Conservation (phyloP, 176 grass and related monocot genomes). For the Saccharum spontaneum region DNA sequence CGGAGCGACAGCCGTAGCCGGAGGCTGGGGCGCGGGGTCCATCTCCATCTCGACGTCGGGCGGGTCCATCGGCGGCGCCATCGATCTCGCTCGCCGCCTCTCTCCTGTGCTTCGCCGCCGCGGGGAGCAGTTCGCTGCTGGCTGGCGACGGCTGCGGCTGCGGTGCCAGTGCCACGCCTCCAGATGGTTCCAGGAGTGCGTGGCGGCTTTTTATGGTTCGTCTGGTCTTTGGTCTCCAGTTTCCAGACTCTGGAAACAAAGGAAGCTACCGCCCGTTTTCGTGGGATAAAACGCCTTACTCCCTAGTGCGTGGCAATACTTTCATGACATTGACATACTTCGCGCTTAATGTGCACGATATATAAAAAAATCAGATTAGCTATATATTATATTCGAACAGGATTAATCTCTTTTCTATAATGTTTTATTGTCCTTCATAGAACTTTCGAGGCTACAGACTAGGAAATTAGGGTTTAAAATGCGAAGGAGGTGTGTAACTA, state of each 20-base stretch:
- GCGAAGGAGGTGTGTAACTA: no score
- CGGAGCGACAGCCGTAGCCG: background rate
- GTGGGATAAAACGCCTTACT: background rate
- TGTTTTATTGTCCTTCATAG: no score
- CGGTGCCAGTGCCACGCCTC: constrained; percentile 41
- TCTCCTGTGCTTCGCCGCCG: background rate
- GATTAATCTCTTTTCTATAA: no score
- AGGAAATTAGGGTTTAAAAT: no score
- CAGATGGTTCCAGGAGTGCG: constrained; percentile 36
- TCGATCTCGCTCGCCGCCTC: constrained; percentile 31
- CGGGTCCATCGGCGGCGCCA: constrained; percentile 45
- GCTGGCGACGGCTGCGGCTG: constrained; percentile 18
- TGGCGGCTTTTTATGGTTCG: constrained; percentile 24
- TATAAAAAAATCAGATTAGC: no score
- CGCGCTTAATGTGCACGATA: no score
- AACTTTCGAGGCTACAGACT: no score
- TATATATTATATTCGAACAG: no score
- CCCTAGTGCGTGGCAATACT: background rate
- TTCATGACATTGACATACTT: background rate
- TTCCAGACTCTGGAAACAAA: background rate
- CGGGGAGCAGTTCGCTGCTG: background rate
- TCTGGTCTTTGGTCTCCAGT: background rate
- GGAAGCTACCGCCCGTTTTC: background rate
- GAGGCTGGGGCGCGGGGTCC: background rate
- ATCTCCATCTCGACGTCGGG: constrained; percentile 65